phyloP scores from a whole-genome alignment of 2,329 filamentous ascomycete species.

The Colletotrichum godetiae region DNA sequence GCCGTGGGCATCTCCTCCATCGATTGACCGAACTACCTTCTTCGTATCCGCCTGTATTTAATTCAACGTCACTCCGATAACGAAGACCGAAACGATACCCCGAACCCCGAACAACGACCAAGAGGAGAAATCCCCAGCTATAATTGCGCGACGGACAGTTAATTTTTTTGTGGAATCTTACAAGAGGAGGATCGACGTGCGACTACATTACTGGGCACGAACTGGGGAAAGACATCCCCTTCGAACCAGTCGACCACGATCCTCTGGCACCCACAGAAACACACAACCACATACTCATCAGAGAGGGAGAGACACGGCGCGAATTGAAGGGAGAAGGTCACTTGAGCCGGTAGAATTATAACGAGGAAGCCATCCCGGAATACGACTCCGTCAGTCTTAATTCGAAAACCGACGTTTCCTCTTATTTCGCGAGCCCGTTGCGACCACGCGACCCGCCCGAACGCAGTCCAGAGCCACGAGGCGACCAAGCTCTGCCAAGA shows the following conservation, averaged over 20 bases:
- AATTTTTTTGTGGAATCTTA: conserved; percentile 21
- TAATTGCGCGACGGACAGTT: conserved; percentile 7
- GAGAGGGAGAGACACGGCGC: not conserved
- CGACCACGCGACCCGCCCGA: conserved; percentile 9
- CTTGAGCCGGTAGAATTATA: not conserved
- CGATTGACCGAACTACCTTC: not conserved
- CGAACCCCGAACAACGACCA: not conserved
- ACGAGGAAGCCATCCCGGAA: conserved; percentile 5
- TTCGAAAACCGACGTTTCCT: not conserved
- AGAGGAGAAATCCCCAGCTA: not conserved
- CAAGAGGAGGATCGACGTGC: conserved; percentile 31
- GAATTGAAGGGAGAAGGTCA: not conserved
- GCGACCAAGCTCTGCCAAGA: conserved; percentile 30
- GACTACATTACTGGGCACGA: conserved; percentile 6
- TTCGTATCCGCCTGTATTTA: not conserved
- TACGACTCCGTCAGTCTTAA: not conserved
- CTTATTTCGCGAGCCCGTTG: not conserved
- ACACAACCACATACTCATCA: not conserved
- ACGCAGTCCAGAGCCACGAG: conserved; percentile 16
- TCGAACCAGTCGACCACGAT: conserved; percentile 3
- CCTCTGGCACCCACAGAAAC: not conserved
- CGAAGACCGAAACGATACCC: not conserved
- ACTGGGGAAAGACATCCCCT: not conserved
- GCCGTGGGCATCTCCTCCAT: not conserved
- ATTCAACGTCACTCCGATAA: not conserved